Evolutionary conservation across 169 alveolate species (phyloP).

Genomic region (Plasmodium cynomolgi): DNA sequence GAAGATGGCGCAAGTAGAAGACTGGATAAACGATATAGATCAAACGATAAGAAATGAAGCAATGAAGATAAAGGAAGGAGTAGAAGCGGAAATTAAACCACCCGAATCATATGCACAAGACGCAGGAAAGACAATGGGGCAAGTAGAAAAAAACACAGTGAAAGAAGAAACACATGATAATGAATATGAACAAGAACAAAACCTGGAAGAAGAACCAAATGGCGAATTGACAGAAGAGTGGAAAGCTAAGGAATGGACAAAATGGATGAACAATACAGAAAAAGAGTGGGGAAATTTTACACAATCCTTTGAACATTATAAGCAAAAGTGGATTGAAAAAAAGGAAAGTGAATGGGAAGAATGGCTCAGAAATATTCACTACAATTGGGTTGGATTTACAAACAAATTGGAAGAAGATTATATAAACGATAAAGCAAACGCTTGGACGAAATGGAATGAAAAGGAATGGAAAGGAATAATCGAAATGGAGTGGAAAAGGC

Average conservation of each 20-base stretch:
- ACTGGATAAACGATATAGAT: slow-evolving; percentile 30
- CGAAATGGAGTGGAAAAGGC: slow-evolving; percentile 35
- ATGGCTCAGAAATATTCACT: slow-evolving; percentile 20
- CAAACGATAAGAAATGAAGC: neutral
- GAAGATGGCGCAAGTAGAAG: slow-evolving; percentile 1
- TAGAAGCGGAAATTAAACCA: neutral
- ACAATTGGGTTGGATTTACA: slow-evolving; percentile 29
- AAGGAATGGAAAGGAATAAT: slow-evolving; percentile 13
- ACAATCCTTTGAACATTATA: slow-evolving; percentile 2
- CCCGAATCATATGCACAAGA: neutral
- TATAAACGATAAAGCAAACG: neutral
- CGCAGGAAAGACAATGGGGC: neutral
- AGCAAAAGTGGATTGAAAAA: neutral
- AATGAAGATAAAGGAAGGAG: slow-evolving; percentile 13
- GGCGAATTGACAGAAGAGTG: neutral
- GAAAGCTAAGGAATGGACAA: slow-evolving; percentile 17
- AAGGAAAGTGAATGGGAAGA: slow-evolving; percentile 37
- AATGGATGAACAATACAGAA: slow-evolving; percentile 24
- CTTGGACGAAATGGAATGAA: slow-evolving; percentile 27
- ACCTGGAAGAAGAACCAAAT: neutral
- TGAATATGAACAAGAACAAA: neutral
- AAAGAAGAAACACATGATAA: neutral
- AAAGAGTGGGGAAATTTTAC: neutral
- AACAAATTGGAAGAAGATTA: slow-evolving; percentile 42
- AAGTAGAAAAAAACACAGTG: neutral